Conservation (phyloP, 345 rosid species). For the Camelina hispida region DNA sequence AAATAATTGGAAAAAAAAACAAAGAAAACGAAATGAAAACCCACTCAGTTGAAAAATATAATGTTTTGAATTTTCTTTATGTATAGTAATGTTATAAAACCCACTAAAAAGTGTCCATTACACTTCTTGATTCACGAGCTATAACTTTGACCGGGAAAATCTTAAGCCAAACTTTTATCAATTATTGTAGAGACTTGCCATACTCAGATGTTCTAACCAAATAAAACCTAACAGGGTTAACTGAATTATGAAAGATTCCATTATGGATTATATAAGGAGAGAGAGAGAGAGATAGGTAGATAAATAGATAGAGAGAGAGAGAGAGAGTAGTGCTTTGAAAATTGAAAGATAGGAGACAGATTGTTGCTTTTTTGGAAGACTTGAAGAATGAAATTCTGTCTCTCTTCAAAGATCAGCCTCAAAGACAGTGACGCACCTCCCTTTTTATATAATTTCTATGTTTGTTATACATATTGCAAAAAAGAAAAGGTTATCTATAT, state of each 20-base stretch:
- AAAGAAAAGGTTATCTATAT: neutral
- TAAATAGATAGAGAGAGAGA: conserved; percentile 35
- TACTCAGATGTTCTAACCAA: neutral
- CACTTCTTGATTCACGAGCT: conserved; percentile 29
- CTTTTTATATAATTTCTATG: conserved; percentile 39
- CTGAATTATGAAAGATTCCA: neutral
- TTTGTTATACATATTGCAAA: neutral
- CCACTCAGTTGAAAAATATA: neutral
- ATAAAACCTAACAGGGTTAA: neutral
- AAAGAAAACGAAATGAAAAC: neutral
- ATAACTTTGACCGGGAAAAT: conserved; percentile 14
- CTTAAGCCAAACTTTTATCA: neutral
- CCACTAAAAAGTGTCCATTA: neutral
- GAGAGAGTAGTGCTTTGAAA: conserved; percentile 52
- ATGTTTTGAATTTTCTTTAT: neutral
- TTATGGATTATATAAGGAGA: neutral
- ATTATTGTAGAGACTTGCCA: neutral
- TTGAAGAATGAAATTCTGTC: conserved; percentile 79
- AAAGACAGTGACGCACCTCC: conserved; percentile 40
- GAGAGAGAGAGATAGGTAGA: conserved; percentile 15
- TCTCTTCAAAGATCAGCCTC: conserved; percentile 73
- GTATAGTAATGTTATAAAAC: conserved; percentile 4
- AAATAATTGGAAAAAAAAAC: neutral
- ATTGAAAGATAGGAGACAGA: conserved; percentile 63
- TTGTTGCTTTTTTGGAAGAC: conserved; percentile 55